Evolutionary conservation across 805 yeast species (phyloP), one percentile per base, ranked within the genome.

Genomic region (Metschnikowia noctiluminum): DNA sequence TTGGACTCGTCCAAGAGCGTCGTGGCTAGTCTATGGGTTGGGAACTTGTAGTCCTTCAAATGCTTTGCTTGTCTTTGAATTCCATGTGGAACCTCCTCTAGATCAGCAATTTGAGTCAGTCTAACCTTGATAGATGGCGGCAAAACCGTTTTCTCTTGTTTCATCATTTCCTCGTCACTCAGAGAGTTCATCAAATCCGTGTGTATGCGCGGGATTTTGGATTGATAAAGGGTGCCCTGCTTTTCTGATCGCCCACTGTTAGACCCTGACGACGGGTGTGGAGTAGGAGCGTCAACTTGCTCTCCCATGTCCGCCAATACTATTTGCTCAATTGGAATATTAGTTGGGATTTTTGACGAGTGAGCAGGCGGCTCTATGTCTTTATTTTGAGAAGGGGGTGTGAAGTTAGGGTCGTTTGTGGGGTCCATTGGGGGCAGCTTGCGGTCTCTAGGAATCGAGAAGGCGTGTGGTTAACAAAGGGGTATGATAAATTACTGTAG

Each of bases 11-110:
- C 94, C 49, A 79, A 69, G 60, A 91, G 67, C 46, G 77, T 77
- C 26, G 82, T 80, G 30, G 88, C 85, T 45, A 92, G 73, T 51
- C 98, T 73, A 69, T 94, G 98, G 1, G 86, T 80, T 2, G 99
- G 99, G 66, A 94, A 94, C 49, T 73, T 66, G 68, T 94, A 94
- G 42, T 80, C 78, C 12, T 77, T 79, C 27, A 91, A 67, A 11
- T 68, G 70, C 52, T 80, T 81, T 1, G 98, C 91, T 67, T 94
- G 99, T 53, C 99, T 79, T 42, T 81, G 84, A 46, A 94, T 81
- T 1, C 98, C 97, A 58, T 87, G 91, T 0, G 99, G 99, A 11
- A 94, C 97, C 67, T 94, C 99, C 65, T 94, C 99, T 50, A 94
- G 76, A 62, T 91, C 97, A 0, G 97, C 98, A 44, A 89, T 85